Evolutionary conservation across 2,329 filamentous ascomycete genomes (phyloP).

Genomic region (Exserohilum rostratum): DNA sequence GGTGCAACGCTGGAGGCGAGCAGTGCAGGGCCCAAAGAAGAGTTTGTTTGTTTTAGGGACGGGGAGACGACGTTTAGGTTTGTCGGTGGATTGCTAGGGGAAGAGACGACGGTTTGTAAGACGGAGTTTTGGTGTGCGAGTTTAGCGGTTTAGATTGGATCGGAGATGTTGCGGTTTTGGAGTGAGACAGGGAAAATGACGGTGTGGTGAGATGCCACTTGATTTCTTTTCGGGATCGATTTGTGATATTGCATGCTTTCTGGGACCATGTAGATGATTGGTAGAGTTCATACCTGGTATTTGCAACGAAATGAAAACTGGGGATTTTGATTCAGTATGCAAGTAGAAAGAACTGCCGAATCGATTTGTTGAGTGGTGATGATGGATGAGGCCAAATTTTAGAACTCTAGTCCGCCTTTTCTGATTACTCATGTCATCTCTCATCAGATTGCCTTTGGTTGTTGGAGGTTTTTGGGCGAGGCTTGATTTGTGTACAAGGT

Average conservation of each 20-base stretch:
- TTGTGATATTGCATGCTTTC: no score
- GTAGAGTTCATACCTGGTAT: background rate
- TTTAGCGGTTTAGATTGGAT: constrained; percentile 5
- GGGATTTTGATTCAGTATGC: no score
- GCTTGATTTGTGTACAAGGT: no score
- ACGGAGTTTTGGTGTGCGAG: constrained; percentile 29
- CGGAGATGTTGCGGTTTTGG: background rate
- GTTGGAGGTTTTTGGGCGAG: no score
- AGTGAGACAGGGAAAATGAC: background rate
- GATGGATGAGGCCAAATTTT: background rate
- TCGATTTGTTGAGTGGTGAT: background rate
- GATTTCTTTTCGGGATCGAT: background rate
- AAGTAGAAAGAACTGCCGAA: no score
- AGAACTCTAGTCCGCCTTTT: no score
- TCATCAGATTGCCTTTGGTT: no score
- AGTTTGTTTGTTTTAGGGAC: constrained; percentile 29
- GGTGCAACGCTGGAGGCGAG: constrained; percentile 11
- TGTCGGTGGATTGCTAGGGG: constrained; percentile 7
- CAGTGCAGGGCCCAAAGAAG: constrained; percentile 7
- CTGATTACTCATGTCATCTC: no score
- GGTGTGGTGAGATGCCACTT: no score
- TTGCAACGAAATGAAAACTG: no score
- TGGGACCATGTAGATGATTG: no score
- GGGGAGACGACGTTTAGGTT: constrained; percentile 17
- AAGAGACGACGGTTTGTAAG: constrained; percentile 14